phyloP scores from a whole-genome alignment of 2,329 filamentous ascomycete species.

The Dothiorella sarmentorum region DNA sequence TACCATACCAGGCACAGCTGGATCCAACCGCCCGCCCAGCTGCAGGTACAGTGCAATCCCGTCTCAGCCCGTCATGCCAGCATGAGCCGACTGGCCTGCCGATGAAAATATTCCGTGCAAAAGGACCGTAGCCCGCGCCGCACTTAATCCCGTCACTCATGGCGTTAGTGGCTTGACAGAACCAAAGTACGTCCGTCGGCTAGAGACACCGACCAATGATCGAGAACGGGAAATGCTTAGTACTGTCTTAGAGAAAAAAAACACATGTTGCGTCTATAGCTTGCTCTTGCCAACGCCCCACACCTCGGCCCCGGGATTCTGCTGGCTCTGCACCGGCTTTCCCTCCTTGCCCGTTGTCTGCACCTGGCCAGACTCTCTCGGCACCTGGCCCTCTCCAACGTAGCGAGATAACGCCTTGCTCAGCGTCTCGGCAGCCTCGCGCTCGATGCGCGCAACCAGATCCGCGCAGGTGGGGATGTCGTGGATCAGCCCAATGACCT shows the following conservation, averaged over 20 bases:
- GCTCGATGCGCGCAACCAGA: conserved; percentile 46
- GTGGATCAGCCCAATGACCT: conserved; percentile 69
- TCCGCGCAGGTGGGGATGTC: conserved; percentile 49
- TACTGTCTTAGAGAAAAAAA: conserved; percentile 1
- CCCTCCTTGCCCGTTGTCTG: conserved; percentile 12
- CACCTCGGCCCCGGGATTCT: conserved; percentile 40
- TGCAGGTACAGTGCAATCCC: conserved; percentile 7
- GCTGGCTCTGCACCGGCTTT: conserved; percentile 23
- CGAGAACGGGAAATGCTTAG: conserved; percentile 1
- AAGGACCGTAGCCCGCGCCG: not conserved
- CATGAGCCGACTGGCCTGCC: not conserved
- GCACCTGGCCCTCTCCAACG: conserved; percentile 34
- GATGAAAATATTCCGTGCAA: not conserved
- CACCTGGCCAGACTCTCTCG: conserved; percentile 19
- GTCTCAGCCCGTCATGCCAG: not conserved
- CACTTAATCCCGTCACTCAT: not conserved
- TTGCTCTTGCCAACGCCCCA: conserved; percentile 45
- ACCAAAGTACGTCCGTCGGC: not conserved
- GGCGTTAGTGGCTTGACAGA: not conserved
- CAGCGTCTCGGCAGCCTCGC: conserved; percentile 43
- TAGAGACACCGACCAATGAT: not conserved
- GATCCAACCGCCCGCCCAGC: not conserved
- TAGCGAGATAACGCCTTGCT: conserved; percentile 38
- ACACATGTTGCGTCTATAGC: conserved; percentile 25
- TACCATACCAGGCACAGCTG: not conserved